Percentiles rank a stretch among this genome's conserved stretches.
Conservation (phyloP, 805 yeast genomes). For the Candida nonsorbophila region DNA sequence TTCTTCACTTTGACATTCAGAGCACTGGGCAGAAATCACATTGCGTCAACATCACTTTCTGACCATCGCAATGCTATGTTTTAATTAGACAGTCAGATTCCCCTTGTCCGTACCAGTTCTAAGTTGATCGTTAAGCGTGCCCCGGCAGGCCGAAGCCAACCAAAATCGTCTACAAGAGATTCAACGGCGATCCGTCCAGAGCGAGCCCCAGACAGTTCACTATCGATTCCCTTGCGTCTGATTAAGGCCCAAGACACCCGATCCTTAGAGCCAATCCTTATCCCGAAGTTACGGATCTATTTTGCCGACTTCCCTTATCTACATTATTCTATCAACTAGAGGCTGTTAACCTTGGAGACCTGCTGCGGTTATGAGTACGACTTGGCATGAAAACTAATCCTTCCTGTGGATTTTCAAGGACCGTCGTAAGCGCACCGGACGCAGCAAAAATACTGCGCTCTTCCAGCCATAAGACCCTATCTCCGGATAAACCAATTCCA, state of each 20-base stretch:
- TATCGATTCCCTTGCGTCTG: constrained; percentile 27
- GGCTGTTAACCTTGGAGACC: constrained; percentile 44
- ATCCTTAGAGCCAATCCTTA: constrained; percentile 40
- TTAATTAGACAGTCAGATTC: constrained; percentile 41
- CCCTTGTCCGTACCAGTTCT: constrained; percentile 24
- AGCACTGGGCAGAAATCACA: constrained; percentile 42
- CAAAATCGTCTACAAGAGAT: constrained; percentile 7
- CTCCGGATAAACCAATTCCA: constrained; percentile 38
- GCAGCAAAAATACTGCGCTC: constrained; percentile 30
- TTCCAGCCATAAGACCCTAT: constrained; percentile 35
- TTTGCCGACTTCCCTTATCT: constrained; percentile 42
- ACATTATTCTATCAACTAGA: constrained; percentile 40
- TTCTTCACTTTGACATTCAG: constrained; percentile 38
- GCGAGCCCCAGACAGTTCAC: constrained; percentile 10
- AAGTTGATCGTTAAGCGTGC: constrained; percentile 11
- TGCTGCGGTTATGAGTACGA: constrained; percentile 42
- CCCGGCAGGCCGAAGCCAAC: constrained; percentile 7
- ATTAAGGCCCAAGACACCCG: constrained; percentile 33
- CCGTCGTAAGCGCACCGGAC: constrained; percentile 38
- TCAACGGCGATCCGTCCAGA: constrained; percentile 18
- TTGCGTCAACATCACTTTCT: constrained; percentile 41
- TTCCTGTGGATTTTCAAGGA: constrained; percentile 38
- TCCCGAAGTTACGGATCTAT: constrained; percentile 40
- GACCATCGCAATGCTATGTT: constrained; percentile 43
- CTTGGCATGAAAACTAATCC: constrained; percentile 36